A percentile compares a stretch with the other conserved stretches of the same genome.
These are phyloP conservation scores for Bassia scoparia DNA, from an alignment of 148 eudicot genomes.

Conservation along the genomic window DNA sequence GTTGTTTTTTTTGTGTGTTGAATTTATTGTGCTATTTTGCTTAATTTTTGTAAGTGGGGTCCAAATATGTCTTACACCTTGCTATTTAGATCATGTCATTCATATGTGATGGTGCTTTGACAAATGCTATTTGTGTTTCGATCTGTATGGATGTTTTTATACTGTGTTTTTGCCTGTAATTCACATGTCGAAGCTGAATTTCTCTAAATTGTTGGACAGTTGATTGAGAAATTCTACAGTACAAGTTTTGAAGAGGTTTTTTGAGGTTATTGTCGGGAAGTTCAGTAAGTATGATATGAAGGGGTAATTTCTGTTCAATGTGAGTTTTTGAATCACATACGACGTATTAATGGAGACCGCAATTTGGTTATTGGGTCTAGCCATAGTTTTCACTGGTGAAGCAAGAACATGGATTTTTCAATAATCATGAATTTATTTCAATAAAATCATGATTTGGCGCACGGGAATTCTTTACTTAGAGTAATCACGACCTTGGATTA, in stretches of 20 bases:
- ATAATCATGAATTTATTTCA: constrained; percentile 30
- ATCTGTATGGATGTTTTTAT: not conserved
- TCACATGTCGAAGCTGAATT: not conserved
- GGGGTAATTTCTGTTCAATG: not conserved
- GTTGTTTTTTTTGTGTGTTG: not conserved
- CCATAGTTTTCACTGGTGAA: constrained; percentile 32
- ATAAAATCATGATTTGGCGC: constrained; percentile 40
- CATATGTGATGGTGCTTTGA: too few relatives aligned
- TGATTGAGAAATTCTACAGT: not conserved
- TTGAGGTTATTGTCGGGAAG: not conserved
- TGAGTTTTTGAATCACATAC: not conserved
- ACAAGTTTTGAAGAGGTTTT: constrained; percentile 3
- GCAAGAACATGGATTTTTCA: constrained; percentile 39
- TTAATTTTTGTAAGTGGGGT: not conserved
- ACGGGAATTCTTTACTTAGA: constrained; percentile 32
- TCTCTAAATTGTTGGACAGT: constrained; percentile 1
- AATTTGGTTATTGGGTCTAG: constrained; percentile 35
- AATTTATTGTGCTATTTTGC: not conserved
- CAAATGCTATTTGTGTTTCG: not conserved
- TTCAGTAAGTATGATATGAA: not conserved
- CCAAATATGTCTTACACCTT: too few relatives aligned
- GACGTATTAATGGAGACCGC: constrained; percentile 36
- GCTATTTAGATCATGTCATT: too few relatives aligned
- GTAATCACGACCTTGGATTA: constrained; percentile 23
- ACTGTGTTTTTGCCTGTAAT: not conserved